phyloP scores from a whole-genome alignment of 306 rosid genomes.

The Cyamopsis tetragonoloba region DNA sequence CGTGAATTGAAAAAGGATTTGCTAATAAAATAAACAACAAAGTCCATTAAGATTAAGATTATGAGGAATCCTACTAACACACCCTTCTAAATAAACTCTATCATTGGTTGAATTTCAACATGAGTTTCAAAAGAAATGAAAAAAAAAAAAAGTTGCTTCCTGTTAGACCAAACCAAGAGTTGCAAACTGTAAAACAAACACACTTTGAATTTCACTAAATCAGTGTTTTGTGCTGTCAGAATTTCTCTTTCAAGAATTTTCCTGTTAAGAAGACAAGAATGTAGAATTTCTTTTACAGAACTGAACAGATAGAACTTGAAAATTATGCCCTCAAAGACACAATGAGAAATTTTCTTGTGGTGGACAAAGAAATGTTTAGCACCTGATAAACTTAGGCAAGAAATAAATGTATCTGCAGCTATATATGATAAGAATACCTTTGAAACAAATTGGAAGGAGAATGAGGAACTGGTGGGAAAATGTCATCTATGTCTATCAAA shows the following conservation, averaged over 20 bases:
- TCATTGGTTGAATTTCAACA: no score
- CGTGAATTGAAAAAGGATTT: not conserved
- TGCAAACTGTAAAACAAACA: no score
- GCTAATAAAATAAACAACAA: not conserved
- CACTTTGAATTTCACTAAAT: no score
- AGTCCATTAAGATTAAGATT: slow-evolving; percentile 8
- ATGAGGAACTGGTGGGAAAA: slow-evolving; percentile 35
- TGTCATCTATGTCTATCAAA: slow-evolving; percentile 69
- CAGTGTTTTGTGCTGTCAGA: no score
- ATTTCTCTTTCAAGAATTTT: slow-evolving; percentile 10
- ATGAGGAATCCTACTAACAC: no score
- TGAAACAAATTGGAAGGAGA: slow-evolving; percentile 18
- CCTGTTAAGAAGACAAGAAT: not conserved
- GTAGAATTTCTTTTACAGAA: not conserved
- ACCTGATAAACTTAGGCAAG: not conserved
- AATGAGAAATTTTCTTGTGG: not conserved
- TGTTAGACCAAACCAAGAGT: no score
- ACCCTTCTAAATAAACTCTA: no score
- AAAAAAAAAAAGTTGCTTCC: no score
- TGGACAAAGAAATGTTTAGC: not conserved
- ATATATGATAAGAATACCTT: slow-evolving; percentile 37
- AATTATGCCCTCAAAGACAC: not conserved
- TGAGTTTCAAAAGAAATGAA: no score
- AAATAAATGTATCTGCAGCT: not conserved
- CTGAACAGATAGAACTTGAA: not conserved